phyloP scores from a whole-genome alignment of 164 flowering plant genomes.

The Tetrastigma voinierianum region DNA sequence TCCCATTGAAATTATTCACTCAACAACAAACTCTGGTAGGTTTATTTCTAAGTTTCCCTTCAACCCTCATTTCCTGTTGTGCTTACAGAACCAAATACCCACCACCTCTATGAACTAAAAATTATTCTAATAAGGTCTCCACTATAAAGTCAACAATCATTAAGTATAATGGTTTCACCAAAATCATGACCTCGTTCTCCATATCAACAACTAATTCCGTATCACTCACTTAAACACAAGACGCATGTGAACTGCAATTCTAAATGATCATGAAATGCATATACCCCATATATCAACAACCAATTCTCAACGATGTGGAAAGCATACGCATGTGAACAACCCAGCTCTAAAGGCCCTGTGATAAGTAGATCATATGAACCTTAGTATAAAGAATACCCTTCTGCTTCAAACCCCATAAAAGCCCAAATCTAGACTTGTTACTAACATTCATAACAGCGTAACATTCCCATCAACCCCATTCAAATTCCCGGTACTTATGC shows the following conservation, averaged over 20 bases:
- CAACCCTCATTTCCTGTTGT: slow-evolving; percentile 6
- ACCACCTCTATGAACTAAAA: neutral
- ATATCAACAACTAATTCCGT: neutral
- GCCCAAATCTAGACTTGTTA: neutral
- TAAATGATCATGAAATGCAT: neutral
- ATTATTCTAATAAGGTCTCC: neutral
- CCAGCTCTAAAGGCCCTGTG: too few species aligned
- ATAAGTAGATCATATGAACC: too few species aligned
- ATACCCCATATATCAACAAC: too few species aligned
- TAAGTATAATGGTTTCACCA: slow-evolving; percentile 3
- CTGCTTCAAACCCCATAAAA: slow-evolving; percentile 1
- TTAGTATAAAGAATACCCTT: too few species aligned
- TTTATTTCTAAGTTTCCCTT: neutral
- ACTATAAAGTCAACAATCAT: slow-evolving; percentile 10
- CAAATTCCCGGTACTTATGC: neutral
- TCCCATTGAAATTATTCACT: neutral
- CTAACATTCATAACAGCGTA: neutral
- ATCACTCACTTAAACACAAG: neutral
- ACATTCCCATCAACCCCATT: slow-evolving; percentile 5
- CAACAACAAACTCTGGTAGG: neutral
- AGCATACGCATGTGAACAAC: too few species aligned
- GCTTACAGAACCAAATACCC: neutral
- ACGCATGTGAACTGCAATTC: neutral
- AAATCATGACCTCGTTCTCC: slow-evolving; percentile 1
- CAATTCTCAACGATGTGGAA: too few species aligned